Base-by-base conservation (phyloP, 305 asterid species). In the Ilex paraguariensis region DNA sequence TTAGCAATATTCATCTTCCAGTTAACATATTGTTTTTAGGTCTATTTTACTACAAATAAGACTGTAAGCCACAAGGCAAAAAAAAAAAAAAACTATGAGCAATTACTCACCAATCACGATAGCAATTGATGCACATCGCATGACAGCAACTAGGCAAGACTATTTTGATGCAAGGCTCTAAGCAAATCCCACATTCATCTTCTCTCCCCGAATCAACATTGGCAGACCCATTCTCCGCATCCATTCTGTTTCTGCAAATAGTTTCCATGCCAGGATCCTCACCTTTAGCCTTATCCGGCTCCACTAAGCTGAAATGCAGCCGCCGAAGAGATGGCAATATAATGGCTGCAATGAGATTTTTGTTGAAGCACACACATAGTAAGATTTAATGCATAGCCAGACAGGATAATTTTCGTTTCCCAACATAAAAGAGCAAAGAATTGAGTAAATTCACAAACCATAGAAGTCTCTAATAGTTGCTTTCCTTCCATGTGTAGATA, bases 131-230 rank as follows among this genome's bases (percentile, higher is more conserved):
- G 73, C 91, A 87, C 92, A 87, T 84, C 10, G 84, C 84, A 55
- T 87, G 95, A 31, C 86, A 84, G 68, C 95, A 87, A 60, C 72
- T 82, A 2, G 92, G 95, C 60, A 87, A 49, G 57, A 87, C 92
- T 72, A 87, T 79, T 77, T 80, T 82, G 32, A 86, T 78, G 69
- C 91, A 77, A 0, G 74, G 77, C 82, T 87, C 91, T 71, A 84
- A 77, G 74, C 95, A 84, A 73, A 87, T 87, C n/a, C 89, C 95
- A 36, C 95, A 87, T 63, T 87, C 94, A 50, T 81, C 84, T 71
- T 87, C 95, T 69, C 83, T 76, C 59, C 81, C 84, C 61, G 64
- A n/a, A 48, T 84, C 77, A 11, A 55, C 67, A 63, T 75, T 74
- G 2, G 64, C 61, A 57, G 32, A 50, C 64, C 60, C 68, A 10